phyloP scores from a whole-genome alignment of 129 eudicot genomes.

The Flaveria ramosissima region DNA sequence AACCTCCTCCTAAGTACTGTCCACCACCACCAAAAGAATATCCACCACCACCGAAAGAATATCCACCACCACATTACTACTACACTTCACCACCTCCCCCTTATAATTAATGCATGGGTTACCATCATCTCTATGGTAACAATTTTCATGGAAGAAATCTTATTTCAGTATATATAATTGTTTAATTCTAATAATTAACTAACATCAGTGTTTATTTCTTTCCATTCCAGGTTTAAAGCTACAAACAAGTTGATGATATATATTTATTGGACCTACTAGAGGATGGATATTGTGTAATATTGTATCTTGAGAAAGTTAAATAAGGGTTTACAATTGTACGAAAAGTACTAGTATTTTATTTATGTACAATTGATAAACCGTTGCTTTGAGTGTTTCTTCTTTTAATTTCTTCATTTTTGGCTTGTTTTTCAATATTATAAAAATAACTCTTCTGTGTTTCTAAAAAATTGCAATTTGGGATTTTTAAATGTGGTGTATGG shows the following conservation, averaged over 20 bases:
- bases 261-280: conserved; percentile 5
- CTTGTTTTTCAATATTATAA: neutral
- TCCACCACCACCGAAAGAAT: conserved; percentile 13
- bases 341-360: neutral
- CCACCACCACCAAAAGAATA: neutral
- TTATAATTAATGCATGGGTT: neutral
- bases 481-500: neutral
- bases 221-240: conserved; percentile 18
- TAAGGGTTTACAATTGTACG: neutral
- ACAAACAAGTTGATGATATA: conserved; percentile 3
- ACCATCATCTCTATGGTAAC: conserved; percentile 10
- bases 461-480: neutral
- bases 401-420: neutral
- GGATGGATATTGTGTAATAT: neutral
- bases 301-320: neutral
- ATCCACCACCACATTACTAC: conserved; percentile 27
- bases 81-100: conserved; percentile 28
- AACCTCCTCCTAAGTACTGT: neutral
- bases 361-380: neutral
- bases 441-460: neutral
- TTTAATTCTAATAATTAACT: neutral
- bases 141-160: neutral
- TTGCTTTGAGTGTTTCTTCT: neutral
- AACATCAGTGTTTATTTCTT: neutral
- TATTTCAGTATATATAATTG: neutral